phyloP scores from a whole-genome alignment of 495 filamentous ascomycete genomes.

The Penicillium silybi region DNA sequence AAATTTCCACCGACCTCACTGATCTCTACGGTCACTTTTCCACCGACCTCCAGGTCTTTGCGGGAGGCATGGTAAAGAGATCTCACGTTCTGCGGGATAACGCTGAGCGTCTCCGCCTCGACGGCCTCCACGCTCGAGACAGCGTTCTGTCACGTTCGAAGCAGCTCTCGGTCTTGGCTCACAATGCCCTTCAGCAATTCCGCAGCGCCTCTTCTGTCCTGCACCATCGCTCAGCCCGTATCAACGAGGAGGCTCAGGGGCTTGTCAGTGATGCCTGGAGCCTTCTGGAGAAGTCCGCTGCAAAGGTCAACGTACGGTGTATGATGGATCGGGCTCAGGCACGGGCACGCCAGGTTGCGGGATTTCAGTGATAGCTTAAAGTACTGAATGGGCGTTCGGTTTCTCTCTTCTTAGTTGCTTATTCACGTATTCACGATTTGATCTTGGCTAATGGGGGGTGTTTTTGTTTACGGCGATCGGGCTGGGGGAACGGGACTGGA shows the following conservation, averaged over 20 bases:
- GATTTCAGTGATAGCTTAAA: slow-evolving; percentile 6
- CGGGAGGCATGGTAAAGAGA: slow-evolving; percentile 46
- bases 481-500: slow-evolving; percentile 9
- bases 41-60: slow-evolving; percentile 46
- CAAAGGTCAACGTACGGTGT: slow-evolving; percentile 21
- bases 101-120: slow-evolving; percentile 25
- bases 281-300: slow-evolving; percentile 24
- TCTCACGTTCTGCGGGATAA: slow-evolving; percentile 35
- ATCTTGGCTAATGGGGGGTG: slow-evolving; percentile 8
- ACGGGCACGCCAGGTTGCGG: slow-evolving; percentile 33
- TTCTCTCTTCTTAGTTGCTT: slow-evolving; percentile 11
- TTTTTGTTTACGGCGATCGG: slow-evolving; percentile 25
- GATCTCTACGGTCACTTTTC: slow-evolving; percentile 43
- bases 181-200: slow-evolving; percentile 34
- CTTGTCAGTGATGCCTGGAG: slow-evolving; percentile 30
- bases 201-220: slow-evolving; percentile 29
- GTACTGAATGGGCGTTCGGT: slow-evolving; percentile 1
- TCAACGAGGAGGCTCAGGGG: slow-evolving; percentile 28
- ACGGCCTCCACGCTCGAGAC: slow-evolving; percentile 24
- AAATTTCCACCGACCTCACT: slow-evolving; percentile 41
- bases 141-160: slow-evolving; percentile 34
- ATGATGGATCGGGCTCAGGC: slow-evolving; percentile 38
- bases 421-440: slow-evolving; percentile 5
- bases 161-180: slow-evolving; percentile 32
- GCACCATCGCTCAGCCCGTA: slow-evolving; percentile 24